A percentile compares a stretch with the other conserved stretches of the same genome.
phyloP scores from a whole-genome alignment of 768 basidiomycete species.

The Xerocomus brunneocitrinus region DNA sequence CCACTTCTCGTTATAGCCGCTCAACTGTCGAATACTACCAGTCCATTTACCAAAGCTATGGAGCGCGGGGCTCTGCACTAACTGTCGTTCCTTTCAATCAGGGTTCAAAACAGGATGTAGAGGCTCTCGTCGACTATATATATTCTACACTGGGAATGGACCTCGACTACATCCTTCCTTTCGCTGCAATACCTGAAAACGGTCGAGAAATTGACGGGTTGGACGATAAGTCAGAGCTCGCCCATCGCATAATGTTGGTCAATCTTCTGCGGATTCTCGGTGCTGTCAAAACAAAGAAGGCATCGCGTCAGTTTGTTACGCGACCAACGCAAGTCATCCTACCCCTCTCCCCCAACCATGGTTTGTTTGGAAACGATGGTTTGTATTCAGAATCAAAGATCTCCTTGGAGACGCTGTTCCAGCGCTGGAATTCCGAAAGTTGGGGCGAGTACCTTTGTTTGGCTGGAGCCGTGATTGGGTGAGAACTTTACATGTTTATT shows the following conservation, averaged over 20 bases:
- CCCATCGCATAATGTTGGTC: slow-evolving; percentile 97
- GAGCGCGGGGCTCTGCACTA: slow-evolving; percentile 92
- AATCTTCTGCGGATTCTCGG: slow-evolving; percentile 95
- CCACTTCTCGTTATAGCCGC: slow-evolving; percentile 95
- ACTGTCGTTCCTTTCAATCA: slow-evolving; percentile 99
- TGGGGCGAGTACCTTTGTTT: slow-evolving; percentile 99
- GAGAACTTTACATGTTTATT: slow-evolving; percentile 25
- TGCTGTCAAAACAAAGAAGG: slow-evolving; percentile 97
- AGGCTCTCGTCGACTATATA: slow-evolving; percentile 97
- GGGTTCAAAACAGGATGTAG: slow-evolving; percentile 97
- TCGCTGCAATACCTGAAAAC: slow-evolving; percentile 97
- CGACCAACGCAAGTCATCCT: slow-evolving; percentile 98
- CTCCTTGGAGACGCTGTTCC: slow-evolving; percentile 95
- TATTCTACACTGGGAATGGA: slow-evolving; percentile 94
- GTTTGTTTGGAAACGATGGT: slow-evolving; percentile 96
- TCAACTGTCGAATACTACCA: slow-evolving; percentile 98
- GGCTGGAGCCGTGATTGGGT: slow-evolving; percentile 98
- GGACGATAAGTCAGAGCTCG: slow-evolving; percentile 96
- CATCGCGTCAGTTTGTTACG: slow-evolving; percentile 92
- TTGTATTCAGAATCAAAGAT: slow-evolving; percentile 99
- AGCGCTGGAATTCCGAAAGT: slow-evolving; percentile 95
- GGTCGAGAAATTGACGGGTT: slow-evolving; percentile 97
- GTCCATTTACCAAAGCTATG: slow-evolving; percentile 92
- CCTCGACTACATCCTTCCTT: slow-evolving; percentile 97
- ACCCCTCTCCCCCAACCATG: slow-evolving; percentile 96